Evolutionary conservation across 106 monocot species (phyloP), one percentile per base, ranked within the genome.

Genomic region (Apostasia ramifera): DNA sequence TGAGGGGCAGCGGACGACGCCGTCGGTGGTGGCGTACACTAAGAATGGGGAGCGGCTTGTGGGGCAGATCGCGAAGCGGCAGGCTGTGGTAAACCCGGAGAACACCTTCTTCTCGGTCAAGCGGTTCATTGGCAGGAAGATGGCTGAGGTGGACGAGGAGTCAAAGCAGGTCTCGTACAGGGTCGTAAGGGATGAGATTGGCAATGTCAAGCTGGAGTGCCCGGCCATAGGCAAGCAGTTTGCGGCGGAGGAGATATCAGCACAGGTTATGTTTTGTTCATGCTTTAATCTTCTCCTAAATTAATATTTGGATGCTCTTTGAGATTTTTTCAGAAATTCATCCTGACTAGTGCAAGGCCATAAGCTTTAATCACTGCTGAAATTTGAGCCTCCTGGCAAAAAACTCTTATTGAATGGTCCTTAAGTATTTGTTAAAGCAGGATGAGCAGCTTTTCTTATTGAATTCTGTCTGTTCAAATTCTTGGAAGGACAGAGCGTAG

Each of bases 1-100:
- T 10, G 89, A 89, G 73, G 89, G 89, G 38, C 89, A 89, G 82
- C 61, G 89, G 63, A 90, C 89, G 37, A 90, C 89, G 51, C 89
- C 89, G 1, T 90, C 89, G 52, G 85, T 90, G 1, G 89, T 90
- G 39, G 89, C 85, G 57, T 90, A 85, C 70, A 81, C 85, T 6
- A 90, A 90, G 83, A 76, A 59, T 68, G 85, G 89, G 41, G 89
- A 90, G 44, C 68, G 85, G 42, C 70, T 90, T 9, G 89, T 90
- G 2, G 89, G 89, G 55, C 85, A 85, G 80, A 90, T 90, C 44
- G 89, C 89, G 26, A 90, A 90, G 78, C 63, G 89, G 61, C 89
- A 90, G 78, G 85, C 89, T 2, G 85, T 85, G 61, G 85, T 90
- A 55, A 90, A 90, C 61, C 89, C 89, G 4, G 89, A 90, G 80